phyloP scores from a whole-genome alignment of 148 eudicot species.

The Cornus suecica region DNA sequence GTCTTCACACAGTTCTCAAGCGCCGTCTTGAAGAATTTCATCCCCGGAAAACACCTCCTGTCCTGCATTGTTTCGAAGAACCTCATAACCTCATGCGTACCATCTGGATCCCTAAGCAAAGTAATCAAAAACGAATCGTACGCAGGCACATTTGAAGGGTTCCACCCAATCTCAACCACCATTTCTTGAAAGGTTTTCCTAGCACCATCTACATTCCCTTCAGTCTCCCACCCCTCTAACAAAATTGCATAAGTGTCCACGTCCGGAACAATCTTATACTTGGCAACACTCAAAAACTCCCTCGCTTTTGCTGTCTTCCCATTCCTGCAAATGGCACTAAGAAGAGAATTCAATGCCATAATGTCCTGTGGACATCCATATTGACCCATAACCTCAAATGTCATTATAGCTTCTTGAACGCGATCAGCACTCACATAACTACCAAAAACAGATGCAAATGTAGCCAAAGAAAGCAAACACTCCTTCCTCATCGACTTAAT shows the following conservation, averaged over 20 bases:
- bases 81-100: constrained; percentile 58
- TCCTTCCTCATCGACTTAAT: constrained; percentile 63
- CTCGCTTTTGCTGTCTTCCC: constrained; percentile 43
- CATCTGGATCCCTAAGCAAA: constrained; percentile 51
- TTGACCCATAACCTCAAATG: constrained; percentile 64
- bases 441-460: constrained; percentile 72
- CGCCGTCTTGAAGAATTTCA: constrained; percentile 58
- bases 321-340: constrained; percentile 60
- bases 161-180: constrained; percentile 66
- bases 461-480: constrained; percentile 51
- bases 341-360: constrained; percentile 60
- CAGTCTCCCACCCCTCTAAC: constrained; percentile 85
- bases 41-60: constrained; percentile 61
- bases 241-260: constrained; percentile 64
- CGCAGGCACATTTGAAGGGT: constrained; percentile 45
- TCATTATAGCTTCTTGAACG: constrained; percentile 50
- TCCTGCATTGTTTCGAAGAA: constrained; percentile 52
- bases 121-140: constrained; percentile 68
- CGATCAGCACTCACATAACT: constrained; percentile 53
- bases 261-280: constrained; percentile 49
- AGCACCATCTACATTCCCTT: constrained; percentile 47
- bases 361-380: constrained; percentile 51
- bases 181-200: constrained; percentile 55
- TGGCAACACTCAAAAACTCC: constrained; percentile 39
- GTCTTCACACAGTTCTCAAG: constrained; percentile 57